A percentile compares a stretch with the other conserved stretches of the same genome.
Conservation (phyloP, 305 asterid species). For the Ilex paraguariensis region DNA sequence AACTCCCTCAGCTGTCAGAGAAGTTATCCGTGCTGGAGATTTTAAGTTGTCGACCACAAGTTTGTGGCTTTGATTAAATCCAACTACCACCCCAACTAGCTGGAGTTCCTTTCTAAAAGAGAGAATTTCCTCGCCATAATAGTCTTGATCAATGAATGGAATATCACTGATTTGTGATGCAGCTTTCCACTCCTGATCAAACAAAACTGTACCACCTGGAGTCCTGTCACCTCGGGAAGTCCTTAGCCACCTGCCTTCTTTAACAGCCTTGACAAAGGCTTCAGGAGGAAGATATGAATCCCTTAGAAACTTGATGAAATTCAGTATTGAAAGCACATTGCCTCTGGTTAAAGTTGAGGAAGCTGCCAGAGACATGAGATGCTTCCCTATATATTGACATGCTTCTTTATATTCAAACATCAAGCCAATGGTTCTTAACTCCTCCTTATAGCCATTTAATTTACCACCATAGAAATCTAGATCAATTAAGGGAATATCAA, state of each 20-base stretch:
- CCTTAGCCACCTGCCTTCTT: conserved; percentile 17
- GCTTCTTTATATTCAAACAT: conserved; percentile 29
- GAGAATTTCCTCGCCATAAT: conserved; percentile 20
- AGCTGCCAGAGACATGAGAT: conserved; percentile 25
- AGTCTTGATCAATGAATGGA: conserved; percentile 29
- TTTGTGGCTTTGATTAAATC: conserved; percentile 16
- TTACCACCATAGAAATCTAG: conserved; percentile 22
- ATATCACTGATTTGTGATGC: conserved; percentile 32
- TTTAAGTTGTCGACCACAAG: conserved; percentile 25
- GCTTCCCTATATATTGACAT: conserved; percentile 26
- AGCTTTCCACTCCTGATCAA: conserved; percentile 25
- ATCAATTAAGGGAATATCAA: conserved; percentile 31
- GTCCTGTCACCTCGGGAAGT: conserved; percentile 25
- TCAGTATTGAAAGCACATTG: conserved; percentile 25
- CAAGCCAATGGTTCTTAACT: conserved; percentile 20
- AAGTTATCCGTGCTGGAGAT: conserved; percentile 10
- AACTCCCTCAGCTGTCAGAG: conserved; percentile 19
- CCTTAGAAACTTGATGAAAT: conserved; percentile 23
- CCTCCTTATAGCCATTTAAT: conserved; percentile 16
- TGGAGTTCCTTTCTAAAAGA: conserved; percentile 18
- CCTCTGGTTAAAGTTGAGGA: conserved; percentile 17
- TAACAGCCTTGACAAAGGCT: conserved; percentile 15
- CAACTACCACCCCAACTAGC: conserved; percentile 26
- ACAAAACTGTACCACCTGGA: conserved; percentile 22
- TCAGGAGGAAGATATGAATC: conserved; percentile 19